Evolutionary conservation across 495 filamentous ascomycete species (phyloP).

Genomic region (Acidiella bohemica): DNA sequence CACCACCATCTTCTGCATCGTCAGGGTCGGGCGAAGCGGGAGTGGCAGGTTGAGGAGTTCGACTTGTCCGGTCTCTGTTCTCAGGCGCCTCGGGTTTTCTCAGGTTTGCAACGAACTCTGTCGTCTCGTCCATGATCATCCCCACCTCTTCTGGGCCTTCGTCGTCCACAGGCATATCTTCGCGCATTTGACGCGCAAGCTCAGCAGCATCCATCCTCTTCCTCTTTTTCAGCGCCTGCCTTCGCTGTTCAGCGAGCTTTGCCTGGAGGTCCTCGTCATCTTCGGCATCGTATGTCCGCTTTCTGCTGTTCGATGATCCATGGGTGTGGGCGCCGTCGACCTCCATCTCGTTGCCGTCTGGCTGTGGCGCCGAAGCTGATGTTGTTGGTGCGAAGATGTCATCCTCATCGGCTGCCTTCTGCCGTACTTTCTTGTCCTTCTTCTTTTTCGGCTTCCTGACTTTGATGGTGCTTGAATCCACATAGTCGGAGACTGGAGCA

Average conservation of each 20-base stretch:
- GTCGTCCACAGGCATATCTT: conserved; percentile 50
- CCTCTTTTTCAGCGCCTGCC: conserved; percentile 75
- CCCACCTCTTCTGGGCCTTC: conserved; percentile 49
- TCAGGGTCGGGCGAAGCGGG: conserved; percentile 40
- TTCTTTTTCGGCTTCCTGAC: conserved; percentile 90
- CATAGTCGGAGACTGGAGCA: conserved; percentile 69
- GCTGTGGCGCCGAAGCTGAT: conserved; percentile 23
- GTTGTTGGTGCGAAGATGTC: conserved; percentile 45
- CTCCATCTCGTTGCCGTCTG: conserved; percentile 54
- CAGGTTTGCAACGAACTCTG: conserved; percentile 82
- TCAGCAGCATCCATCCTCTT: conserved; percentile 75
- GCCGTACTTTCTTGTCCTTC: conserved; percentile 45
- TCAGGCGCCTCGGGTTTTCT: conserved; percentile 57
- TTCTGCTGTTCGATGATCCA: conserved; percentile 34
- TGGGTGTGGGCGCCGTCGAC: conserved; percentile 43
- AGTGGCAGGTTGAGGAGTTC: conserved; percentile 26
- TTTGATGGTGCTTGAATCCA: conserved; percentile 73
- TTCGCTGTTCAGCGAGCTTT: conserved; percentile 64
- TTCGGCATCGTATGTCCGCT: conserved; percentile 55
- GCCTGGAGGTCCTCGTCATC: conserved; percentile 92
- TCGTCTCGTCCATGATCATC: conserved; percentile 84
- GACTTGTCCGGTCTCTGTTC: background rate
- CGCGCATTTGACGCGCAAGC: conserved; percentile 64
- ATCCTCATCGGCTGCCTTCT: conserved; percentile 57
- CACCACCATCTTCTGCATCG: conserved; percentile 43